Percentiles rank a stretch among this genome's conserved stretches.
These are phyloP conservation scores for Blastobotrys aristatus DNA, from an alignment of 1,139 yeast species.

Conservation along the genomic window DNA sequence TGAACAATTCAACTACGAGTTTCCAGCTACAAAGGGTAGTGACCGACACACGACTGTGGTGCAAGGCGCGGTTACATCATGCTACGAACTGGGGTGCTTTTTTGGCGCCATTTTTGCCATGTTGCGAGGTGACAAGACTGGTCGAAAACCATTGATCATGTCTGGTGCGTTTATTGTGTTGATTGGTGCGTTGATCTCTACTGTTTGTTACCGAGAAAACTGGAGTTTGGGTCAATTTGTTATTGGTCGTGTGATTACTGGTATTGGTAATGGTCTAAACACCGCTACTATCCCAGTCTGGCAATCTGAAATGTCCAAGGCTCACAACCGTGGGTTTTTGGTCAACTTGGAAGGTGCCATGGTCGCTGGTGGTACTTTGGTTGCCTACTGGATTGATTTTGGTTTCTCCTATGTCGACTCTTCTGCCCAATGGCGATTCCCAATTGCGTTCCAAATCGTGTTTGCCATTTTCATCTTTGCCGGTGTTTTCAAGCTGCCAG, in stretches of 20 bases:
- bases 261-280: conserved; percentile 73
- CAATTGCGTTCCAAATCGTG: conserved; percentile 35
- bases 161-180: conserved; percentile 52
- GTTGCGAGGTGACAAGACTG: conserved; percentile 36
- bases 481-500: conserved; percentile 37
- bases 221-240: conserved; percentile 64
- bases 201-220: conserved; percentile 61
- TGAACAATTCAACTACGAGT: conserved; percentile 50
- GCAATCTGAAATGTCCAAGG: conserved; percentile 75
- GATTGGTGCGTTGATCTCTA: conserved; percentile 55
- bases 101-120: conserved; percentile 65
- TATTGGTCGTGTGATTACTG: conserved; percentile 70
- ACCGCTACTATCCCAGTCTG: conserved; percentile 84
- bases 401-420: conserved; percentile 45
- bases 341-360: conserved; percentile 70
- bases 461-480: conserved; percentile 26
- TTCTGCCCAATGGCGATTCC: conserved; percentile 47
- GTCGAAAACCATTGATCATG: conserved; percentile 40
- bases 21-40: conserved; percentile 39
- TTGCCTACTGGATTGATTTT: conserved; percentile 70
- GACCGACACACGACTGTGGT: conserved; percentile 27
- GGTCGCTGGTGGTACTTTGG: conserved; percentile 64
- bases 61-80: conserved; percentile 68
- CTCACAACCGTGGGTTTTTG: conserved; percentile 68
- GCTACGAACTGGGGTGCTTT: conserved; percentile 77